Evolutionary conservation across 129 eudicot species (phyloP).

Genomic region (Ambrosia artemisiifolia): DNA sequence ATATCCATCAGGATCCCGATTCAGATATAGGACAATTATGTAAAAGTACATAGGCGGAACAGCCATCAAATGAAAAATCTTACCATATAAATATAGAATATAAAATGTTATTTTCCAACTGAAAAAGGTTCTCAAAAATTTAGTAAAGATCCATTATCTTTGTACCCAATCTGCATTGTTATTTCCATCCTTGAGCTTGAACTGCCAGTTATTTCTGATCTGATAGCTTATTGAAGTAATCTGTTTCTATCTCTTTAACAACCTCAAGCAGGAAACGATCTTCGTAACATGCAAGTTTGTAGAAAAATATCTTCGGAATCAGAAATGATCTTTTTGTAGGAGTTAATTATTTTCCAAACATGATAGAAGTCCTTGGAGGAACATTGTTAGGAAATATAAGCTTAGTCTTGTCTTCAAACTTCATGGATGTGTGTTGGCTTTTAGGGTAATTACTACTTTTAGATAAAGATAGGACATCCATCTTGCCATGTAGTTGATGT

Average conservation of each 20-base stretch:
- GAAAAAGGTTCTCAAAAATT: not conserved
- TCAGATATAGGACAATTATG: no score
- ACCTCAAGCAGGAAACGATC: not conserved
- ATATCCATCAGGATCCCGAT: no score
- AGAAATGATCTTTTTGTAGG: not conserved
- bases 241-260: not conserved
- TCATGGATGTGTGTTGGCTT: slow-evolving; percentile 2
- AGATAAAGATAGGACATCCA: not conserved
- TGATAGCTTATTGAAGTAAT: not conserved
- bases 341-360: not conserved
- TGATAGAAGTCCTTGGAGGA: not conserved
- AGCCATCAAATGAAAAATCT: not conserved
- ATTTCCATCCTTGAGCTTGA: slow-evolving; percentile 4
- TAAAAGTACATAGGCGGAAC: no score
- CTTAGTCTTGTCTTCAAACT: slow-evolving; percentile 1
- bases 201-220: slow-evolving; percentile 11
- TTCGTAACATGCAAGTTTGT: not conserved
- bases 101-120: not conserved
- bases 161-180: slow-evolving; percentile 1
- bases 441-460: slow-evolving; percentile 1
- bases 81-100: slow-evolving; percentile 4
- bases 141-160: not conserved
- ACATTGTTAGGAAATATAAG: not conserved
- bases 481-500: slow-evolving; percentile 8
- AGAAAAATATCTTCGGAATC: not conserved